Evolutionary conservation across 345 rosid genomes (phyloP), one percentile per base, ranked within the genome.

Genomic region (Pelargonium nanum): DNA sequence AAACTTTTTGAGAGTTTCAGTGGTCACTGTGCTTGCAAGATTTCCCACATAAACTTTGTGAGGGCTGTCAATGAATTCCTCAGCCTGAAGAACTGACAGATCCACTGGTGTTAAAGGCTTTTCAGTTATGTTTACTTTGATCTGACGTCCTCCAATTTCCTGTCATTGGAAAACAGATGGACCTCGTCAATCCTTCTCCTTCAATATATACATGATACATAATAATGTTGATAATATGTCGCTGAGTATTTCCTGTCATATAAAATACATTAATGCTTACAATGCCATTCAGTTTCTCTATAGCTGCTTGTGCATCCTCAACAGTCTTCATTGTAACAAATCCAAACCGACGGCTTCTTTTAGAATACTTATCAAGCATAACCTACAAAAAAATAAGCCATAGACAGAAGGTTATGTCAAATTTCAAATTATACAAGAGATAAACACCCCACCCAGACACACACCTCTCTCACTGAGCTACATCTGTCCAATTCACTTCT

Each of bases 41-140:
- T 92, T 92, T 69, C 97, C 97, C 26, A 85, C 86, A 60, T 92
- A 92, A 13, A 89, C 87, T 71, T 92, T 85, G 66, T 80, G 60
- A 53, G 88, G 81, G 48, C 91, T 81, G 59, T 89, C 95, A 28
- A 81, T 51, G 65, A 84, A 87, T 12, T 88, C 95, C 60, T 92
- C 96, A 0, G 79, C 71, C 66, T 86, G 90, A 55, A 81, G 75
- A 44, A 61, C 17, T 40, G 89, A 77, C 55, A 70, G 22, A 60
- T 86, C 95, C 40, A 73, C 63, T 8, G 78, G 53, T 26, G 55
- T 8, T 66, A 89, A 53, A 24, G 94, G 97, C 65, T 83, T 89
- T 77, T 89, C 95, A 0, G 93, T 85, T 16, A 89, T 67, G 80
- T 93, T 89, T 56, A 85, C 95, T 75, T 87, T 93, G 26, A 93